Percentiles rank a stretch among this genome's conserved stretches.
These are phyloP conservation scores for Jamesozyma jinghongensis DNA, from an alignment of 805 yeast species.

Conservation along the genomic window DNA sequence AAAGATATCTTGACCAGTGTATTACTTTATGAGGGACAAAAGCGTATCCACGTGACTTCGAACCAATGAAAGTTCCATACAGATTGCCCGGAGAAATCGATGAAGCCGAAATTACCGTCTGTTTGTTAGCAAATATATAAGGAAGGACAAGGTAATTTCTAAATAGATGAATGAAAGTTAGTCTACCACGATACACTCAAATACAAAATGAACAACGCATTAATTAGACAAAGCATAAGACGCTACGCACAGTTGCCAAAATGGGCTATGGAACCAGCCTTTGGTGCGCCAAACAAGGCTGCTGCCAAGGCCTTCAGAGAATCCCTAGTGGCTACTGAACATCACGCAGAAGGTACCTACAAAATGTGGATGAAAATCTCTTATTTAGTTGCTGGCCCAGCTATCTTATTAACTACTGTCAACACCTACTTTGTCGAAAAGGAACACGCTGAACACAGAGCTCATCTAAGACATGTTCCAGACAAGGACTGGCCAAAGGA, in stretches of 20 bases:
- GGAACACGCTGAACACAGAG: slow-evolving; percentile 86
- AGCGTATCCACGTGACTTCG: slow-evolving; percentile 1
- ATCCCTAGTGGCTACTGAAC: slow-evolving; percentile 51
- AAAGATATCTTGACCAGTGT: no score
- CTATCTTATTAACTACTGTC: slow-evolving; percentile 62
- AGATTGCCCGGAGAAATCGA: background rate
- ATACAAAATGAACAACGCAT: slow-evolving; percentile 1
- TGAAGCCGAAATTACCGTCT: background rate
- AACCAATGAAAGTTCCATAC: background rate
- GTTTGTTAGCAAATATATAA: background rate
- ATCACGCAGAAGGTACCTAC: slow-evolving; percentile 74
- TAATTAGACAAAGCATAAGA: slow-evolving; percentile 15
- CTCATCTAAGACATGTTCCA: slow-evolving; percentile 54
- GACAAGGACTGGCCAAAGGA: slow-evolving; percentile 92
- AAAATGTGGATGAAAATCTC: slow-evolving; percentile 81
- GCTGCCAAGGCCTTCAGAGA: slow-evolving; percentile 66
- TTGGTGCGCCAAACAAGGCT: slow-evolving; percentile 37
- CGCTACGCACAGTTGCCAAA: slow-evolving; percentile 33
- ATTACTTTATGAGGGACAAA: no score
- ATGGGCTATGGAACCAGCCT: slow-evolving; percentile 41
- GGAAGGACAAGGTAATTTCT: no score
- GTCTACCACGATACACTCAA: no score
- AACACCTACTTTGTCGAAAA: slow-evolving; percentile 76
- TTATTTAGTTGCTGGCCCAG: slow-evolving; percentile 72
- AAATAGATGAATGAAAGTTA: no score